phyloP scores from a whole-genome alignment of 2,329 filamentous ascomycete genomes.

The Fusarium fracticaudum region DNA sequence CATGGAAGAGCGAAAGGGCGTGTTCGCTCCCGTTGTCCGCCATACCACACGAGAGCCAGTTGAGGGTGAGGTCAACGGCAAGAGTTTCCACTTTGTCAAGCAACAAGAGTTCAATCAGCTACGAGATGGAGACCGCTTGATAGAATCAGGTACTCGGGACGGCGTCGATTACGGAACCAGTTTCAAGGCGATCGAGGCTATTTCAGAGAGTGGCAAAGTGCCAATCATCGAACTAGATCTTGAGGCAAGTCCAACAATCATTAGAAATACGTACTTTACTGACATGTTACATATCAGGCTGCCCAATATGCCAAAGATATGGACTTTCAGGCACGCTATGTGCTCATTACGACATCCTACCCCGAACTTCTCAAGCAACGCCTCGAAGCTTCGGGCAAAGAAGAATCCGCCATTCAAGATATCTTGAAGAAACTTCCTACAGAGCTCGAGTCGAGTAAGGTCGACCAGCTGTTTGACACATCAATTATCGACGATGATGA shows the following conservation, averaged over 20 bases:
- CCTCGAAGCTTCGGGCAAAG: conserved; percentile 42
- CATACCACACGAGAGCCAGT: conserved; percentile 63
- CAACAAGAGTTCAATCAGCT: conserved; percentile 65
- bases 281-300: conserved; percentile 51
- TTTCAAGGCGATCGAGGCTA: conserved; percentile 60
- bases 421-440: conserved; percentile 34
- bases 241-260: conserved; percentile 54
- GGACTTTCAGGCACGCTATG: conserved; percentile 63
- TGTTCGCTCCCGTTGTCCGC: conserved; percentile 67
- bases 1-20: conserved; percentile 69
- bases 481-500: conserved; percentile 43
- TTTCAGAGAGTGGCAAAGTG: conserved; percentile 67
- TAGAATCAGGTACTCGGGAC: conserved; percentile 63
- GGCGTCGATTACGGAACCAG: conserved; percentile 66
- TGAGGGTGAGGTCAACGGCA: conserved; percentile 62
- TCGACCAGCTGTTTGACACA: conserved; percentile 43
- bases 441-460: conserved; percentile 41
- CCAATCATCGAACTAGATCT: conserved; percentile 63
- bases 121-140: conserved; percentile 67
- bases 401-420: conserved; percentile 35
- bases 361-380: conserved; percentile 42
- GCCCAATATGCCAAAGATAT: conserved; percentile 67
- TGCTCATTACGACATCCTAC: conserved; percentile 60
- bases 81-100: conserved; percentile 66
- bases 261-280: not conserved